These are phyloP conservation scores for Xerocomus potaroensis DNA, from an alignment of 768 basidiomycete genomes.

Conservation along the genomic window DNA sequence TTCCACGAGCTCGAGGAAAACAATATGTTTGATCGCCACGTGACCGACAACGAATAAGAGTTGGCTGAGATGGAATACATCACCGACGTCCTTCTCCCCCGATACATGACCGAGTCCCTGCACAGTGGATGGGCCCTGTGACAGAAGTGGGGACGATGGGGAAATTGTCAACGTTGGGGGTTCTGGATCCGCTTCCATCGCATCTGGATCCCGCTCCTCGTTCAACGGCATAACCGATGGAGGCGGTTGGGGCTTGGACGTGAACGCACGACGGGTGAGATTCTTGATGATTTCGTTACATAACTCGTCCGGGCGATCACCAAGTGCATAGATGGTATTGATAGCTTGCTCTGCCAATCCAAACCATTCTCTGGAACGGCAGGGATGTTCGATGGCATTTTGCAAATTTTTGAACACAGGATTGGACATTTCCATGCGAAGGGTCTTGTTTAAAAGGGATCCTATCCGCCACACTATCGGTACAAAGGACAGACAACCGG, in stretches of 20 bases:
- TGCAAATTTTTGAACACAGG: constrained; percentile 80
- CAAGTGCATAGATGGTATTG: constrained; percentile 93
- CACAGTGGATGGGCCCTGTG: constrained; percentile 14
- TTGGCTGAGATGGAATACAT: constrained; percentile 87
- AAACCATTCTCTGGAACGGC: constrained; percentile 91
- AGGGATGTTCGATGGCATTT: constrained; percentile 75
- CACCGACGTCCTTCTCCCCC: constrained; percentile 55
- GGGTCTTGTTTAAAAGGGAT: constrained; percentile 80
- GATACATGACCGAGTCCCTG: constrained; percentile 9
- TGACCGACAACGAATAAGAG: constrained; percentile 96
- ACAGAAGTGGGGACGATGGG: constrained; percentile 16
- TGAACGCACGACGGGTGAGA: constrained; percentile 72
- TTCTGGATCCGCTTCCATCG: constrained; percentile 47
- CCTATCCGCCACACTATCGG: constrained; percentile 40
- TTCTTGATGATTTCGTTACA: constrained; percentile 80
- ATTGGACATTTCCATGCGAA: constrained; percentile 84
- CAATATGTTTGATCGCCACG: constrained; percentile 96
- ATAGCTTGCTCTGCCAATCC: constrained; percentile 94
- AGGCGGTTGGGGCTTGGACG: constrained; percentile 19
- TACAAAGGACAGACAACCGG: neutral
- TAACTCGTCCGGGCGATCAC: constrained; percentile 85
- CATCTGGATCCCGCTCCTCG: constrained; percentile 40
- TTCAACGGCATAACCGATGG: constrained; percentile 1
- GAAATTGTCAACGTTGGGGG: constrained; percentile 23
- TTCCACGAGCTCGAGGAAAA: constrained; percentile 93